Evolutionary conservation across 768 basidiomycete genomes (phyloP).

Genomic region (Russula sp.): DNA sequence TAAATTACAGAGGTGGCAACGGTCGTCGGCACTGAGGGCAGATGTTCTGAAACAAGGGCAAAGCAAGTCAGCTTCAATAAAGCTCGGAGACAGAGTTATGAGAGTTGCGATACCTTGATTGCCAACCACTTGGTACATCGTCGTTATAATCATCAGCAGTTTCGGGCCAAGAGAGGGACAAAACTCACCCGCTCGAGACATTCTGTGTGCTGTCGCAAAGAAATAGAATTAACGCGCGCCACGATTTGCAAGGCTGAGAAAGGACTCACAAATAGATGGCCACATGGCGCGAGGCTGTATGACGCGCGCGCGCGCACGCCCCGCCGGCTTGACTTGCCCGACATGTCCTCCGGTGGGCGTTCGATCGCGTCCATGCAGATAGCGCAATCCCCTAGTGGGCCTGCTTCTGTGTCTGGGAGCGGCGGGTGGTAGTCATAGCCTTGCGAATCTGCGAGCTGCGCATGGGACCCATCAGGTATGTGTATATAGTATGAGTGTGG

Average conservation of each 20-base stretch:
- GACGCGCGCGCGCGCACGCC: slow-evolving; percentile 4
- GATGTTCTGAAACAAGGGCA: slow-evolving; percentile 52
- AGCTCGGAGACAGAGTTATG: background rate
- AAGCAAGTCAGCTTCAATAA: background rate
- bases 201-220: slow-evolving; percentile 62
- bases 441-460: slow-evolving; percentile 53
- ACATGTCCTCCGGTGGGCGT: slow-evolving; percentile 32
- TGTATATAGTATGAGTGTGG: background rate
- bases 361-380: slow-evolving; percentile 89
- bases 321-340: slow-evolving; percentile 26
- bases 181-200: slow-evolving; percentile 69
- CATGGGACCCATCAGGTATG: background rate
- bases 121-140: slow-evolving; percentile 53
- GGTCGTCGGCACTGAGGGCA: slow-evolving; percentile 88
- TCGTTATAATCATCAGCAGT: background rate
- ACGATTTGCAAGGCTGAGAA: background rate
- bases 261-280: slow-evolving; percentile 75
- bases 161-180: background rate
- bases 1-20: slow-evolving; percentile 65
- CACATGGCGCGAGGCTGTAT: slow-evolving; percentile 88
- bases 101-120: slow-evolving; percentile 48
- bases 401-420: slow-evolving; percentile 67
- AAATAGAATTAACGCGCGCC: background rate
- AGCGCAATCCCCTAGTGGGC: slow-evolving; percentile 78
- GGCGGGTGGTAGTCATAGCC: slow-evolving; percentile 83